A percentile compares a stretch with the other conserved stretches of the same genome.
phyloP scores from a whole-genome alignment of 371 early-diverging fungal genomes.

The Rhizopus microsporus region DNA sequence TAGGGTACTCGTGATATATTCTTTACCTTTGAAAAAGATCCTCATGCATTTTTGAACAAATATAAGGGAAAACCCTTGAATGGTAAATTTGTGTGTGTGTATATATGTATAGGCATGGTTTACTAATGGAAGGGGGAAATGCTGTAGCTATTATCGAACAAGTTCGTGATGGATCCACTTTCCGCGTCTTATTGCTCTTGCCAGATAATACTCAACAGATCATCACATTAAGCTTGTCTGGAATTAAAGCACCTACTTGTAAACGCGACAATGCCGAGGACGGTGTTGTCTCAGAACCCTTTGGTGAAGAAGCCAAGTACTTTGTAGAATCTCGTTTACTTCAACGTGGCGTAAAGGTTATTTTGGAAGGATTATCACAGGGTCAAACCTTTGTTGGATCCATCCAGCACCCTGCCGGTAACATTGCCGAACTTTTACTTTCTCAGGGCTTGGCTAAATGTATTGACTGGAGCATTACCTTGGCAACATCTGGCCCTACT shows the following conservation, averaged over 20 bases:
- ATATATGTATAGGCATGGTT: background rate
- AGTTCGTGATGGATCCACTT: slow-evolving; percentile 90
- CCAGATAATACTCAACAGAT: slow-evolving; percentile 67
- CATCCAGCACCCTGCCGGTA: slow-evolving; percentile 85
- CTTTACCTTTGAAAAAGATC: slow-evolving; percentile 68
- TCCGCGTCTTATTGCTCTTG: slow-evolving; percentile 73
- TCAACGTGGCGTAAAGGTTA: slow-evolving; percentile 87
- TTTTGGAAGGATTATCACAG: slow-evolving; percentile 73
- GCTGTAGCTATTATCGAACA: slow-evolving; percentile 83
- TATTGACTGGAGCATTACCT: slow-evolving; percentile 84
- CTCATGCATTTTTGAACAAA: slow-evolving; percentile 73
- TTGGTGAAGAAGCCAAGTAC: slow-evolving; percentile 89
- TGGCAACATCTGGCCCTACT: slow-evolving; percentile 76
- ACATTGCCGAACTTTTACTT: slow-evolving; percentile 89
- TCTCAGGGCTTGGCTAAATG: slow-evolving; percentile 84
- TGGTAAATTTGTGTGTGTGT: slow-evolving; percentile 45
- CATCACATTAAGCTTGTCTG: slow-evolving; percentile 79
- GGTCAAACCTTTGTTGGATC: slow-evolving; percentile 75
- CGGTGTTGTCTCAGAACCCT: slow-evolving; percentile 80
- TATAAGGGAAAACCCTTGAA: slow-evolving; percentile 80
- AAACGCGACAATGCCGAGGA: slow-evolving; percentile 68
- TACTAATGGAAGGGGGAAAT: background rate
- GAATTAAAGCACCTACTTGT: slow-evolving; percentile 84
- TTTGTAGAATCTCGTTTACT: slow-evolving; percentile 90
- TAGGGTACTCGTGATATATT: slow-evolving; percentile 60